Percentiles rank a stretch among this genome's conserved stretches.
Conservation (phyloP, 768 basidiomycete species). For the Suillus luteus region DNA sequence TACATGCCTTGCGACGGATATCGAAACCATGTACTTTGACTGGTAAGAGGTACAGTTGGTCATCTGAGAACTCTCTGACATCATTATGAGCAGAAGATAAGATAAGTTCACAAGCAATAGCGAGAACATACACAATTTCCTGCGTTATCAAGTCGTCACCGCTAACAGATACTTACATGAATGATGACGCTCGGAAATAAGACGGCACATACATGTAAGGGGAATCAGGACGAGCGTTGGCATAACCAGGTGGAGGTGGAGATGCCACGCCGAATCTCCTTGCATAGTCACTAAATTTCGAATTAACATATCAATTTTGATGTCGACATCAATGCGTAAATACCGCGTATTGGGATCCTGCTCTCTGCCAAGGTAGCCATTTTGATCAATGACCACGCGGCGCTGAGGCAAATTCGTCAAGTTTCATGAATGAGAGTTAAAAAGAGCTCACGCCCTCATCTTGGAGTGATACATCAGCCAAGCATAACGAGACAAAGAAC, state of each 20-base stretch:
- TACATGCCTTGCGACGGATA: conserved; percentile 48
- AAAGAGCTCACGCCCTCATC: background rate
- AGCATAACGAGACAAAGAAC: background rate
- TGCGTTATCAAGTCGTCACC: background rate
- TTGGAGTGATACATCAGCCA: background rate
- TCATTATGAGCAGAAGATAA: conserved; percentile 8
- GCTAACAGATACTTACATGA: background rate
- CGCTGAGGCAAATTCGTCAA: background rate
- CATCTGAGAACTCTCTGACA: conserved; percentile 44
- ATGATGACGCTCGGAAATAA: too few relatives aligned
- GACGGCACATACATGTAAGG: background rate
- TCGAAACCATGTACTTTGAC: conserved; percentile 66
- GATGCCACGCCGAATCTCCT: background rate
- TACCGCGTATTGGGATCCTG: too few relatives aligned
- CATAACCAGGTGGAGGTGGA: background rate
- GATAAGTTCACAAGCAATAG: background rate
- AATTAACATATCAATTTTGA: background rate
- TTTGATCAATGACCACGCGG: background rate
- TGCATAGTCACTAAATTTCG: background rate
- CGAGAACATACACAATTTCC: background rate
- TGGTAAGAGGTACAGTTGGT: conserved; percentile 56
- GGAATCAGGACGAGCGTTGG: background rate
- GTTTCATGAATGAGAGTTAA: background rate
- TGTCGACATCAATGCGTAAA: background rate
- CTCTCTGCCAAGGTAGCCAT: background rate